Evolutionary conservation across 257 asterid species (phyloP), one percentile per base, ranked within the genome.

Genomic region (Fraxinus quadrangulata): DNA sequence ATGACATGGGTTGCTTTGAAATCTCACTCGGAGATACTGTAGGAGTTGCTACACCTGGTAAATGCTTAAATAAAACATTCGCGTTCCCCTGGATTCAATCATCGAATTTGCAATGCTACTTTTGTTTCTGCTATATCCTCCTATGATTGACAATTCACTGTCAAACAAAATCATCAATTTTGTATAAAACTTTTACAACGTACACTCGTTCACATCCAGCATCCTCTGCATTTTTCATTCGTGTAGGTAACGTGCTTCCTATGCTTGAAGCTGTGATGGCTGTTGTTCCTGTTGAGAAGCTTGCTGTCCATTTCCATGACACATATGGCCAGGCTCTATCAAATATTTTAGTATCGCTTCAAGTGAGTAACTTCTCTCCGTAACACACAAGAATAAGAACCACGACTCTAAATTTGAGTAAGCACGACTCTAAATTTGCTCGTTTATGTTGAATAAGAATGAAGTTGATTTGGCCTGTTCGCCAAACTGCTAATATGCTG

Each of bases 21-120:
- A 92, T 94, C 78, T 94, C 97, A 39, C 96, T 94, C 67, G 99
- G 92, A 39, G 97, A 94, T 85, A 92, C 99, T 67, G 84, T 87
- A n/a, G 97, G 97, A 79, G 90, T 90, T 70, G 99, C 92, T 61
- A 94, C 97, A 79, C 97, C 97, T 36, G 96, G 98, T 92, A 88
- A 79, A 37, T 26, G 13, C 75, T 76, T 28, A 12, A 30, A 30
- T 3, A 17, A 68, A 49, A 70, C 37, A 17, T 66, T 47, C 21
- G 2, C 21, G 0, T 0, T 47, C 59, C 59, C n/a, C 21, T 1
- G n/a, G 21, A 47, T 47, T 45, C 19, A 13, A 0, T 10, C 51
- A 42, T 42, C 17, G 0, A 12, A 45, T 12, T 2, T 12, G 51
- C 5, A 2, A 13, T 14, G 19, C 51, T 45, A 45, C 13, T 45